Conservation (phyloP, 2,329 filamentous ascomycete genomes). For the Sphaerulina vaccinii region DNA sequence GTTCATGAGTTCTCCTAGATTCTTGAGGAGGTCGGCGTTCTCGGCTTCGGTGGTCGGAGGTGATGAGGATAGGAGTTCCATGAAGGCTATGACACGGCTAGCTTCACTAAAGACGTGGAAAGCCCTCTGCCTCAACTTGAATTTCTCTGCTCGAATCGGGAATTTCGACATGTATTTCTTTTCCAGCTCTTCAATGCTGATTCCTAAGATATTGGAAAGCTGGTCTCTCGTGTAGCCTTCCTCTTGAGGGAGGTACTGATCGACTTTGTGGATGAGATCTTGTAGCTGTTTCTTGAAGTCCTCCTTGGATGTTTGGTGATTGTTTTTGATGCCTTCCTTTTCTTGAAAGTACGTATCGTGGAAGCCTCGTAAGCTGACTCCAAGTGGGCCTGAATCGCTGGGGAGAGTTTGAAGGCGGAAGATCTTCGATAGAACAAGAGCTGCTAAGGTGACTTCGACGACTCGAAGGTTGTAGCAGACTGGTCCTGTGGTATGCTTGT, state of each 20-base stretch:
- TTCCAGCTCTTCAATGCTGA: constrained; percentile 70
- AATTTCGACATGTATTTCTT: constrained; percentile 80
- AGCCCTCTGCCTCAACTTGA: constrained; percentile 83
- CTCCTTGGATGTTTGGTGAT: constrained; percentile 46
- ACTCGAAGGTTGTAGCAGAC: constrained; percentile 96
- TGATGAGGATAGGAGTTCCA: constrained; percentile 63
- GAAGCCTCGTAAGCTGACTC: constrained; percentile 80
- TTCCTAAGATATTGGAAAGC: constrained; percentile 68
- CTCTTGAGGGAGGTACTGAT: constrained; percentile 70
- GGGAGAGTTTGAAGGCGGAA: constrained; percentile 64
- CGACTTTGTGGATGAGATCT: constrained; percentile 67
- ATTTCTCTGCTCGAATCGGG: constrained; percentile 80
- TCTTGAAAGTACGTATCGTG: constrained; percentile 75
- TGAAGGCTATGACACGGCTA: constrained; percentile 79
- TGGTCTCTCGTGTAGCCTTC: constrained; percentile 88
- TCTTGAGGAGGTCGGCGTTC: constrained; percentile 65
- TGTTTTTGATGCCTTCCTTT: constrained; percentile 48
- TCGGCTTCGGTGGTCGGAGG: constrained; percentile 49
- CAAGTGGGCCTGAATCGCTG: constrained; percentile 76
- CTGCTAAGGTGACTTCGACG: constrained; percentile 89
- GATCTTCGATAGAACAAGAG: constrained; percentile 62
- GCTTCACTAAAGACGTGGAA: constrained; percentile 91
- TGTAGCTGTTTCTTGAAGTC: constrained; percentile 64
- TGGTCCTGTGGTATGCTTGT: constrained; percentile 91
- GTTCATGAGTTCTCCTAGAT: constrained; percentile 82